These are phyloP conservation scores for Porcisia hertigi DNA, from an alignment of 208 protist species.

Conservation along the genomic window DNA sequence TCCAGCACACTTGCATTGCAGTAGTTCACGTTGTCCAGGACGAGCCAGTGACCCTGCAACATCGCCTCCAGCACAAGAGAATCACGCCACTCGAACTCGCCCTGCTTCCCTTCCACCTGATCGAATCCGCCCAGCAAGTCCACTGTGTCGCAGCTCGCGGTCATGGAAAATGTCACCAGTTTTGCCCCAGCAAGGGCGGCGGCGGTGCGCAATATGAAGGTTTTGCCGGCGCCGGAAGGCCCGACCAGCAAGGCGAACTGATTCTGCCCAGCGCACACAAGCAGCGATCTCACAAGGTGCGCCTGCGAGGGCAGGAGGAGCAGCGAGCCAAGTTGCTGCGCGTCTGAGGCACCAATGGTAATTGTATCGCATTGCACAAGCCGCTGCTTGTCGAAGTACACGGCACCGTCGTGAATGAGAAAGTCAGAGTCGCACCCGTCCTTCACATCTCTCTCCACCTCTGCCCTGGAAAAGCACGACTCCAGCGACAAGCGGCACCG, in stretches of 20 bases:
- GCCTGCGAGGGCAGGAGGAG: conserved; percentile 78
- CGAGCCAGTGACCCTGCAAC: conserved; percentile 97
- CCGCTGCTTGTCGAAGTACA: conserved; percentile 62
- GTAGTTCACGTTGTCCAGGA: conserved; percentile 99
- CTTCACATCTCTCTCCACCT: conserved; percentile 23
- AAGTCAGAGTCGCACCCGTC: conserved; percentile 59
- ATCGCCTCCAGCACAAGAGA: conserved; percentile 97
- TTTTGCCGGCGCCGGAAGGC: conserved; percentile 96
- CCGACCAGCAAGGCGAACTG: conserved; percentile 98
- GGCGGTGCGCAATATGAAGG: conserved; percentile 92
- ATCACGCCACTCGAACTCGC: conserved; percentile 99
- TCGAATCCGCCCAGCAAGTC: conserved; percentile 99
- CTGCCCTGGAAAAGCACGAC: conserved; percentile 45
- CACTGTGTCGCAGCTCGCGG: conserved; percentile 97
- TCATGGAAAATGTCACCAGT: conserved; percentile 98
- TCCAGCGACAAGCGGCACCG: conserved; percentile 45
- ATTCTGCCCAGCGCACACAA: conserved; percentile 90
- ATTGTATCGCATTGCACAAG: conserved; percentile 22
- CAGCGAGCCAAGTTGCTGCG: conserved; percentile 30
- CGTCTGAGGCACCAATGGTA: conserved; percentile 14
- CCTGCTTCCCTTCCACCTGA: conserved; percentile 96
- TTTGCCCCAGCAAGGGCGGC: conserved; percentile 90
- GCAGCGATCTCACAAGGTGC: conserved; percentile 73
- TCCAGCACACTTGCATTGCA: conserved; percentile 99
- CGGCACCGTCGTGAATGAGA: conserved; percentile 54